Evolutionary conservation across 345 rosid genomes (phyloP).

Genomic region (Citrus cavaleriei): DNA sequence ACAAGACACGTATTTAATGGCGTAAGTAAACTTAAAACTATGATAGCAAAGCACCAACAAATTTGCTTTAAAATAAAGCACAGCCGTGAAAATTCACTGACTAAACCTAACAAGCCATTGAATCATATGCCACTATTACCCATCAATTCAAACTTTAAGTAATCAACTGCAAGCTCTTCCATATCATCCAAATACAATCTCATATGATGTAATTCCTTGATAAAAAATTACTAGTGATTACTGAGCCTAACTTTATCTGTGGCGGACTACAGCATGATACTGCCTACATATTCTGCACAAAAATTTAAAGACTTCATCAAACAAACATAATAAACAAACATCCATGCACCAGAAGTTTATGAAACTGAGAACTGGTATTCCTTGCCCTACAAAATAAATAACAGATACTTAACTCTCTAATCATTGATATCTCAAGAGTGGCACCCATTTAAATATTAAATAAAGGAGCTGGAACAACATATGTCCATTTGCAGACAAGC

Average conservation of each 20-base stretch:
- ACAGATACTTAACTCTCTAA: neutral
- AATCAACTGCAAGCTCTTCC: neutral
- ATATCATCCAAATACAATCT: neutral
- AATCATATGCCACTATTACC: neutral
- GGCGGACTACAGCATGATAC: neutral
- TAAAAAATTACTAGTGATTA: neutral
- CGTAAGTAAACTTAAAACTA: neutral
- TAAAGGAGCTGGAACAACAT: neutral
- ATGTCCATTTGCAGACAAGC: conserved; percentile 9
- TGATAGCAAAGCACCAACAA: neutral
- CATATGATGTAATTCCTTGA: neutral
- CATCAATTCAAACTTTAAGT: neutral
- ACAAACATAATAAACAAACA: neutral
- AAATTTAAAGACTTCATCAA: neutral
- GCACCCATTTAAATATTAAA: neutral
- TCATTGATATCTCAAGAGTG: neutral
- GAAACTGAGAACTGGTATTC: neutral
- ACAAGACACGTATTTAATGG: neutral
- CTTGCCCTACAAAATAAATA: neutral
- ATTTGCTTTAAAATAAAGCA: neutral
- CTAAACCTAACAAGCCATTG: neutral
- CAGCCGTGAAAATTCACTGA: neutral
- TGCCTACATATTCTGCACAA: neutral
- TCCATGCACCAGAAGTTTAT: neutral
- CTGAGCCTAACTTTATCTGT: neutral